These are phyloP conservation scores for Hypoxylon sp. DNA, from an alignment of 2,329 filamentous ascomycete genomes.

Conservation along the genomic window DNA sequence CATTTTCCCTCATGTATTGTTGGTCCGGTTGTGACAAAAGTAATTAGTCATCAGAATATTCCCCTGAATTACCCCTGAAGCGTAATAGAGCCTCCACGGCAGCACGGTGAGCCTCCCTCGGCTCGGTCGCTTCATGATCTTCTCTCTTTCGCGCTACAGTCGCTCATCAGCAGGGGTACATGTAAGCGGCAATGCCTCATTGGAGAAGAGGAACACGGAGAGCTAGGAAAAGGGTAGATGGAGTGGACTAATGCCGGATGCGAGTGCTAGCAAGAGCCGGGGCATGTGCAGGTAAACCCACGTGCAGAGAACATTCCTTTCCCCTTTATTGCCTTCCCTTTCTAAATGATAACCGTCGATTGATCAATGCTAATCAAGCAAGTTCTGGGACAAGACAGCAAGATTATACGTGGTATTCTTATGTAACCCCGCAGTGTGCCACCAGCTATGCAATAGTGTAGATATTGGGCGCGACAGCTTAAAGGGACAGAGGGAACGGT, in stretches of 20 bases:
- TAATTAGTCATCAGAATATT: conserved; percentile 16
- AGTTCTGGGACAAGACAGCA: background rate
- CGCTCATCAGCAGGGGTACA: conserved; percentile 2
- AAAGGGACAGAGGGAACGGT: background rate
- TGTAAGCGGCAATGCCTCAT: conserved; percentile 10
- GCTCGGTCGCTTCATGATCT: too few relatives aligned
- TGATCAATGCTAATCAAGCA: conserved; percentile 4
- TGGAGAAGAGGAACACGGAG: too few relatives aligned
- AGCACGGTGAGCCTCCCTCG: background rate
- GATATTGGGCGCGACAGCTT: conserved; percentile 1
- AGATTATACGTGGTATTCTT: background rate
- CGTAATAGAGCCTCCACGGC: conserved; percentile 15
- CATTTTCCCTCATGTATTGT: background rate
- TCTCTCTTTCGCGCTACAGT: conserved; percentile 8
- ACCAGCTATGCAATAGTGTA: too few relatives aligned
- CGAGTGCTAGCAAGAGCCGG: conserved; percentile 16
- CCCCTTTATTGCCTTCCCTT: conserved; percentile 14
- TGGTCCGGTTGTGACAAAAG: background rate
- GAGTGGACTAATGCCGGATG: conserved; percentile 16
- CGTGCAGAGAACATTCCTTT: conserved; percentile 13
- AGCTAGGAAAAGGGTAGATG: background rate
- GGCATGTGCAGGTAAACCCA: conserved; percentile 21
- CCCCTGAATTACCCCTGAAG: conserved; percentile 21
- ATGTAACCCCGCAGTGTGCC: conserved; percentile 21
- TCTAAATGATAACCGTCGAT: background rate